Evolutionary conservation across 2,329 filamentous ascomycete species (phyloP).

Genomic region (Fusarium nematophilum): DNA sequence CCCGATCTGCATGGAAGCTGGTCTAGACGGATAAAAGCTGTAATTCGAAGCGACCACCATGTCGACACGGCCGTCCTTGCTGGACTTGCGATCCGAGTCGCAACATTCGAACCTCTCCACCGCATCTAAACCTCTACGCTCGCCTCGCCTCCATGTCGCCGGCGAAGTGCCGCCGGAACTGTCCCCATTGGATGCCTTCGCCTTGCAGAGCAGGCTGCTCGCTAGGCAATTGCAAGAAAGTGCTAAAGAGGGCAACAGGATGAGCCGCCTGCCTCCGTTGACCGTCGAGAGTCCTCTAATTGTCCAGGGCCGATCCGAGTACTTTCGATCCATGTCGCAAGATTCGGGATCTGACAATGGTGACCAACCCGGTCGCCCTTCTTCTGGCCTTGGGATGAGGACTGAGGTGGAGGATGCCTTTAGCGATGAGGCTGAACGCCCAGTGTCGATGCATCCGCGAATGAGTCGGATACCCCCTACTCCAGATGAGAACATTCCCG

Average conservation of each 20-base stretch:
- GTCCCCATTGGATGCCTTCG: slow-evolving; percentile 95
- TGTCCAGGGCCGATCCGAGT: slow-evolving; percentile 79
- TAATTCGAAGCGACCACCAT: slow-evolving; percentile 51
- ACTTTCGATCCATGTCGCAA: slow-evolving; percentile 80
- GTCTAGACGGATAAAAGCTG: slow-evolving; percentile 19
- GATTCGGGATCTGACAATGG: slow-evolving; percentile 64
- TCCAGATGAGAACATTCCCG: slow-evolving; percentile 60
- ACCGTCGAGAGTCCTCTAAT: slow-evolving; percentile 85
- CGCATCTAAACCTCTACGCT: slow-evolving; percentile 68
- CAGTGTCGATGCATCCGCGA: slow-evolving; percentile 79
- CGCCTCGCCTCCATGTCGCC: slow-evolving; percentile 80
- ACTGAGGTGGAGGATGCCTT: slow-evolving; percentile 69
- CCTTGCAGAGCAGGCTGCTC: slow-evolving; percentile 87
- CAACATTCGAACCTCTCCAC: slow-evolving; percentile 59
- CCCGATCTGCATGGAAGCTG: slow-evolving; percentile 33
- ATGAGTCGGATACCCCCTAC: slow-evolving; percentile 73
- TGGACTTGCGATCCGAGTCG: slow-evolving; percentile 70
- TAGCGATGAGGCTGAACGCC: slow-evolving; percentile 62
- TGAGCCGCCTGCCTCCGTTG: slow-evolving; percentile 87
- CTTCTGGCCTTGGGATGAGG: slow-evolving; percentile 57
- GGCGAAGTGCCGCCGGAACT: slow-evolving; percentile 89
- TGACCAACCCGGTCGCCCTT: slow-evolving; percentile 43
- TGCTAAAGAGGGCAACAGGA: slow-evolving; percentile 76
- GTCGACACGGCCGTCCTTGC: slow-evolving; percentile 66
- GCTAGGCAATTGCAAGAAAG: slow-evolving; percentile 88